Percentiles rank a stretch among this genome's conserved stretches.
Evolutionary conservation across 208 protist genomes (phyloP).

Genomic region (Trypanosoma platydactyli): DNA sequence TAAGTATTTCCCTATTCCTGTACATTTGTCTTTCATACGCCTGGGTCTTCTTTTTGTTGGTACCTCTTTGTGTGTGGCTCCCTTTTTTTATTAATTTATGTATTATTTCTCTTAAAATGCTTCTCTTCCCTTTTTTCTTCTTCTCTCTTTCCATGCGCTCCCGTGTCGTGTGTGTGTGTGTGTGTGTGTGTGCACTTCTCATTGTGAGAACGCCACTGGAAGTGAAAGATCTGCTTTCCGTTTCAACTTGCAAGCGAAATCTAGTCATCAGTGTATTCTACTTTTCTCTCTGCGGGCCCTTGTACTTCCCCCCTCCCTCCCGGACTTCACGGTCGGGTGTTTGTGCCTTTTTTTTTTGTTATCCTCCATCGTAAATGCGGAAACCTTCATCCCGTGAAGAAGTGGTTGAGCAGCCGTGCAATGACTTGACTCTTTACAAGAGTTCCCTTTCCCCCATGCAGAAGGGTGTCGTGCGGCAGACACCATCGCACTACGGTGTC

Average conservation of each 20-base stretch:
- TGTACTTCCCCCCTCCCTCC: too few species aligned
- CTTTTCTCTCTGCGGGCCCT: too few species aligned
- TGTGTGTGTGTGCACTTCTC: background rate
- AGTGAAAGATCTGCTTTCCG: too few species aligned
- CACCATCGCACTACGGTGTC: constrained; percentile 40
- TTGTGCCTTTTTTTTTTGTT: constrained; percentile 18
- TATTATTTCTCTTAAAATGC: background rate
- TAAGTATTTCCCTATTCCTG: background rate
- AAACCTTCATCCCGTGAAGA: background rate
- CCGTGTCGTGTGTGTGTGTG: background rate
- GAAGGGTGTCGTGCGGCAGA: background rate
- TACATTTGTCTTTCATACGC: background rate
- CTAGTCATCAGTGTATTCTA: too few species aligned
- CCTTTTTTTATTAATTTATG: background rate
- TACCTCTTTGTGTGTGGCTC: background rate
- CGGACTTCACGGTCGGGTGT: too few species aligned
- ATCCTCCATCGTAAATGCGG: background rate
- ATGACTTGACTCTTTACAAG: background rate
- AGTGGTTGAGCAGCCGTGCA: background rate
- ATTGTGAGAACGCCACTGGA: background rate
- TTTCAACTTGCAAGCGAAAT: too few species aligned
- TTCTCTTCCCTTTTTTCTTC: background rate
- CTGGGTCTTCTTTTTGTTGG: background rate
- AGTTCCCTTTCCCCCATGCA: background rate
- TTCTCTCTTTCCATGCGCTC: background rate